phyloP scores from a whole-genome alignment of 306 rosid genomes.

The Vachellia pachyceras region DNA sequence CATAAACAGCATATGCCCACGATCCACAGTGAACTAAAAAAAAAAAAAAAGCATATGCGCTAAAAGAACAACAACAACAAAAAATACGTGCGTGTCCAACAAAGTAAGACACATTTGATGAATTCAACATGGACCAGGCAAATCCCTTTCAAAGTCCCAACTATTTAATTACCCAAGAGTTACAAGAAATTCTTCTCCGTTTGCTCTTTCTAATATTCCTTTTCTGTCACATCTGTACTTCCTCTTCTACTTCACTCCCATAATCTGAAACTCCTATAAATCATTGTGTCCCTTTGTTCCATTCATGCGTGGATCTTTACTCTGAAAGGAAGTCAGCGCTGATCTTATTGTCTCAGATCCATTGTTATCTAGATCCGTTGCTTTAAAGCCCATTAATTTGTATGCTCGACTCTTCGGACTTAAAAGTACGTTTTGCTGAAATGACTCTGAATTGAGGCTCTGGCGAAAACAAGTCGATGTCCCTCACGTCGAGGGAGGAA shows the following conservation, averaged over 20 bases:
- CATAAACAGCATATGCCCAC: no score
- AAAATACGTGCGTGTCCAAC: not conserved
- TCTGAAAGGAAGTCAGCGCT: slow-evolving; percentile 43
- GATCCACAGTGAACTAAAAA: no score
- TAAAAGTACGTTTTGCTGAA: no score
- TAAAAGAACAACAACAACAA: no score
- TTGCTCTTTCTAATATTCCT: slow-evolving; percentile 31
- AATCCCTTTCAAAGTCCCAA: not conserved
- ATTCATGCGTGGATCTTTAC: slow-evolving; percentile 43
- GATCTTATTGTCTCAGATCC: slow-evolving; percentile 43
- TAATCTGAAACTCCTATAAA: slow-evolving; percentile 43
- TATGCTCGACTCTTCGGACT: slow-evolving; percentile 32
- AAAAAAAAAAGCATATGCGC: no score
- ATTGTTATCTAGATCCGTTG: slow-evolving; percentile 15
- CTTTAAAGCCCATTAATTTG: slow-evolving; percentile 20
- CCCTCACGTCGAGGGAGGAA: no score
- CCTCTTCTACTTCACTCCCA: slow-evolving; percentile 52
- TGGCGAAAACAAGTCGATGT: no score
- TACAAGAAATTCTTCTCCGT: not conserved
- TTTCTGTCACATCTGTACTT: slow-evolving; percentile 15
- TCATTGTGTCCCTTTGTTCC: slow-evolving; percentile 24
- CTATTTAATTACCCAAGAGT: not conserved
- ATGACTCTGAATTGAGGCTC: no score
- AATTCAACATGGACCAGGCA: not conserved
- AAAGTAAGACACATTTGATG: not conserved